Conservation (phyloP, 2,329 filamentous ascomycete genomes). For the Xenoacremonium recifei region DNA sequence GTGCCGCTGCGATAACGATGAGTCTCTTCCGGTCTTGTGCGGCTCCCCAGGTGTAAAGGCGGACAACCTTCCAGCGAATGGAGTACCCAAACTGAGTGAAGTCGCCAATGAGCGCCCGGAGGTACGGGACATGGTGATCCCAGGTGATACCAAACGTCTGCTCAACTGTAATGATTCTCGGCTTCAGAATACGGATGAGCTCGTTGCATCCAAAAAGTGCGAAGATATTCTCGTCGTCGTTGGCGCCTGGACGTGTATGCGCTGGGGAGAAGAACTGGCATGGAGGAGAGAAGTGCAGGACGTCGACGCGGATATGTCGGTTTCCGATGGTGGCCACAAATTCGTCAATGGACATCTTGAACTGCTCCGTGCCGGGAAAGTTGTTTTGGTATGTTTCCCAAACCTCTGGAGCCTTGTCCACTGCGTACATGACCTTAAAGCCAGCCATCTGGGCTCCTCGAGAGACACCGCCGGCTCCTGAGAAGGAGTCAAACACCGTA, state of each 20-base stretch:
- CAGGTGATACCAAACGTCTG: slow-evolving; percentile 70
- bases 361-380: slow-evolving; percentile 51
- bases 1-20: slow-evolving; percentile 59
- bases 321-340: slow-evolving; percentile 42
- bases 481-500: slow-evolving; percentile 70
- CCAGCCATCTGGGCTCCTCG: slow-evolving; percentile 60
- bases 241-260: slow-evolving; percentile 64
- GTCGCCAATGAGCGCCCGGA: slow-evolving; percentile 59
- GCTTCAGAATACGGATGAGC: slow-evolving; percentile 57
- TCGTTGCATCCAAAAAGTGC: slow-evolving; percentile 52
- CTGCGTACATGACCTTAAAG: slow-evolving; percentile 56
- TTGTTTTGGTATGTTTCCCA: slow-evolving; percentile 58
- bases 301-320: slow-evolving; percentile 51
- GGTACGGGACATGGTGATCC: slow-evolving; percentile 51
- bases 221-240: slow-evolving; percentile 70
- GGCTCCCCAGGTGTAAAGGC: slow-evolving; percentile 49
- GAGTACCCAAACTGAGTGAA: slow-evolving; percentile 68
- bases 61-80: slow-evolving; percentile 64
- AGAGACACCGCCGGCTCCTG: slow-evolving; percentile 70
- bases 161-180: slow-evolving; percentile 73
- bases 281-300: slow-evolving; percentile 74
- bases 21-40: slow-evolving; percentile 51
- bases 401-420: slow-evolving; percentile 61
- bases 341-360: slow-evolving; percentile 44
- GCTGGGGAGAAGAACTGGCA: slow-evolving; percentile 76